Evolutionary conservation across 495 filamentous ascomycete species (phyloP).

Genomic region (Daldinia loculata): DNA sequence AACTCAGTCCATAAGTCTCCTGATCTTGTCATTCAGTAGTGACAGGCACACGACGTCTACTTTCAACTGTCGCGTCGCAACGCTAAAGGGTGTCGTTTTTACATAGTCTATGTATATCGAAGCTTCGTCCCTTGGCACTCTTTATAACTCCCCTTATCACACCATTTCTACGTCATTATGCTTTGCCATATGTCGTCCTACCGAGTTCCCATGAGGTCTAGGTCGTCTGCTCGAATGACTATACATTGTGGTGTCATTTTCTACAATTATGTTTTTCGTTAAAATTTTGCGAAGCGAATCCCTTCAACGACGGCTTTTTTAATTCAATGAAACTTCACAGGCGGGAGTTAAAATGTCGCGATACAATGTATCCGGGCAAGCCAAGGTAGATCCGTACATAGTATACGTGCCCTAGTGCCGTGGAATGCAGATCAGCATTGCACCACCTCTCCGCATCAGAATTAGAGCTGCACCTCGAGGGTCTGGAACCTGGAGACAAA

Average conservation of each 20-base stretch:
- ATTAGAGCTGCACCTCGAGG: constrained; percentile 26
- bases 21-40: constrained; percentile 28
- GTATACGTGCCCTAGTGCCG: constrained; percentile 14
- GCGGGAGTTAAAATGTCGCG: constrained; percentile 7
- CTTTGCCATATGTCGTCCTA: constrained; percentile 28
- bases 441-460: constrained; percentile 36
- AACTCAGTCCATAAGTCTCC: constrained; percentile 26
- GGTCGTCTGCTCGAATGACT: constrained; percentile 19
- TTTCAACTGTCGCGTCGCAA: constrained; percentile 22
- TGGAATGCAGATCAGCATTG: constrained; percentile 39
- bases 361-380: constrained; percentile 30
- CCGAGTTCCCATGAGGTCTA: constrained; percentile 26
- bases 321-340: background rate
- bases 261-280: background rate
- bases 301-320: background rate
- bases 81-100: constrained; percentile 13
- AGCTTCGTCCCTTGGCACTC: constrained; percentile 31
- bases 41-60: constrained; percentile 22
- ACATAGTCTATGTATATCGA: constrained; percentile 3
- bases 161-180: constrained; percentile 43
- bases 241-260: constrained; percentile 6
- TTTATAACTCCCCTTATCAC: constrained; percentile 36
- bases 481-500: constrained; percentile 32
- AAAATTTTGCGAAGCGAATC: background rate
- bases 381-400: constrained; percentile 13